Evolutionary conservation across 768 basidiomycete genomes (phyloP).

Genomic region (Zangia roseola): DNA sequence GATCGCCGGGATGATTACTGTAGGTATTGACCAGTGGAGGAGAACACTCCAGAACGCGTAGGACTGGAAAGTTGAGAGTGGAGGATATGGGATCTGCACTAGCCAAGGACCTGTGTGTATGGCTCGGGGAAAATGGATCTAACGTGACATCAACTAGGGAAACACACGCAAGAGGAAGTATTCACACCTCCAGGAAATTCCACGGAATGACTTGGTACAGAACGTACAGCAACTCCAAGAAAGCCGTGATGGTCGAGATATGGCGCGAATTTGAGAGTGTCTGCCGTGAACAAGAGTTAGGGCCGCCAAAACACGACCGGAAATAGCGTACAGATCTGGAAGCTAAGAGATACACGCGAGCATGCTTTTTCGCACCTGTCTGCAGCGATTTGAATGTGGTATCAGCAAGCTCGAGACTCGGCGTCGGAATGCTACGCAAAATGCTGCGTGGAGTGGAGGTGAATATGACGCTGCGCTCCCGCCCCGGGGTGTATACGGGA

Average conservation of each 20-base stretch:
- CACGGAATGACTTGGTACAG: constrained; percentile 54
- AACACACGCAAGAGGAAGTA: background rate
- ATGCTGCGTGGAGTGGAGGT: constrained; percentile 30
- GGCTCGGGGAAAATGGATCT: constrained; percentile 19
- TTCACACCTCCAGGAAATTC: constrained; percentile 41
- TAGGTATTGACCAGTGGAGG: constrained; percentile 62
- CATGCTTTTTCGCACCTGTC: constrained; percentile 17
- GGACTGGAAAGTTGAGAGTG: constrained; percentile 43
- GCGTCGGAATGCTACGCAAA: constrained; percentile 20
- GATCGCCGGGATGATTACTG: constrained; percentile 56
- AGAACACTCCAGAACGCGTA: constrained; percentile 52
- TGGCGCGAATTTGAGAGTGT: constrained; percentile 65
- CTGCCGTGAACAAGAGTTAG: constrained; percentile 29
- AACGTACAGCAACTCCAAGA: constrained; percentile 55
- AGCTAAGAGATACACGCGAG: constrained; percentile 18
- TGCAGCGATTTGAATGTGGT: constrained; percentile 23
- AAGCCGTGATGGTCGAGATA: constrained; percentile 54
- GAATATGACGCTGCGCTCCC: constrained; percentile 13
- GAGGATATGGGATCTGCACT: constrained; percentile 47
- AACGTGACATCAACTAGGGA: constrained; percentile 2
- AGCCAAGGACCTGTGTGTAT: constrained; percentile 8
- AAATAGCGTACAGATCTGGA: constrained; percentile 28
- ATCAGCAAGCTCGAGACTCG: constrained; percentile 21
- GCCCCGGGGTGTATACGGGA: constrained; percentile 13
- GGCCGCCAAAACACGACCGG: background rate